Conservation (phyloP, 164 flowering plant species). For the Sextonia rubra region DNA sequence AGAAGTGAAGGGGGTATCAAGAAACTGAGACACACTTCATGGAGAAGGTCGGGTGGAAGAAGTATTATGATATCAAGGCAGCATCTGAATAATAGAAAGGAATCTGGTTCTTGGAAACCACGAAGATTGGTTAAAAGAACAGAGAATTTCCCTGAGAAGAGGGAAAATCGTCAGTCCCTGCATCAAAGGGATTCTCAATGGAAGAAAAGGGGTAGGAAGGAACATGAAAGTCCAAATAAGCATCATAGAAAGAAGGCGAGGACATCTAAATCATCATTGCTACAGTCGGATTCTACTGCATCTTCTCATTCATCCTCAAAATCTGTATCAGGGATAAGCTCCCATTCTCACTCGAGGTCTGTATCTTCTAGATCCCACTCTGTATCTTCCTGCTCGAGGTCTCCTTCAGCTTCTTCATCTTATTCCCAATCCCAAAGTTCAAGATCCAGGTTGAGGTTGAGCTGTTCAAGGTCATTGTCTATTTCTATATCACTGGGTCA, state of each 20-base stretch:
- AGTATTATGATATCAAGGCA: slow-evolving; percentile 10
- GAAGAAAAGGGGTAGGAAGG: slow-evolving; percentile 22
- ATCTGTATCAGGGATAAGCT: slow-evolving; percentile 8
- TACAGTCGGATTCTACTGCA: slow-evolving; percentile 21
- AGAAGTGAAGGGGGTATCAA: slow-evolving; percentile 18
- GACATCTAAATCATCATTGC: slow-evolving; percentile 17
- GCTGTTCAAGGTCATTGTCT: slow-evolving; percentile 29
- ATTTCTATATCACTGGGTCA: slow-evolving; percentile 21
- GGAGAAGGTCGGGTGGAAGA: slow-evolving; percentile 13
- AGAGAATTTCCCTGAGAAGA: slow-evolving; percentile 5
- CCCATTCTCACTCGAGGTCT: slow-evolving; percentile 16
- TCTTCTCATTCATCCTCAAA: slow-evolving; percentile 29
- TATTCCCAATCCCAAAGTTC: slow-evolving; percentile 20
- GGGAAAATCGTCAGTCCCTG: slow-evolving; percentile 11
- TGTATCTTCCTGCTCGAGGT: slow-evolving; percentile 20
- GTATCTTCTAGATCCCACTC: slow-evolving; percentile 26
- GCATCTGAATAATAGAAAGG: slow-evolving; percentile 11
- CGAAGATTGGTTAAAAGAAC: slow-evolving; percentile 6
- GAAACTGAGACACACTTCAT: slow-evolving; percentile 14
- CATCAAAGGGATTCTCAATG: slow-evolving; percentile 15
- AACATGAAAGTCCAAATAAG: slow-evolving; percentile 15
- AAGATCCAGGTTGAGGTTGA: slow-evolving; percentile 30
- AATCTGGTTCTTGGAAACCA: slow-evolving; percentile 16
- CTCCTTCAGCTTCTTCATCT: slow-evolving; percentile 24
- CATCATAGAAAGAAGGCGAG: slow-evolving; percentile 22